Conservation (phyloP, 352 stramenopile species). For the Phytophthora litchii region DNA sequence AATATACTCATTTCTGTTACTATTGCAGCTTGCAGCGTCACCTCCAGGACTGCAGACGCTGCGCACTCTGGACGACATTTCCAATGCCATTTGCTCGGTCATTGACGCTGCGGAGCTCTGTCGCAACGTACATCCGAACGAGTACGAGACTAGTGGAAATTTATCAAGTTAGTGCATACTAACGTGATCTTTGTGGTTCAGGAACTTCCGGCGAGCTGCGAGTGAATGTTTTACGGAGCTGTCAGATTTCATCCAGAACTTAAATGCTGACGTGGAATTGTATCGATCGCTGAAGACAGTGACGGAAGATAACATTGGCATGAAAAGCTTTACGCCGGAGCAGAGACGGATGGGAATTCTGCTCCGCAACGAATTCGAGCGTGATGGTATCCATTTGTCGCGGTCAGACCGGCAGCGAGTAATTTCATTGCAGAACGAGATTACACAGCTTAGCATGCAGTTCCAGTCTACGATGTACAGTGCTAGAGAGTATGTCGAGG, state of each 20-base stretch:
- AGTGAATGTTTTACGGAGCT: constrained; percentile 91
- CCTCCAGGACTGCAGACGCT: constrained; percentile 72
- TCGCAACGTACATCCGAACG: constrained; percentile 91
- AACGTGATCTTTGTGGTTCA: constrained; percentile 21
- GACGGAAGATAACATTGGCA: constrained; percentile 54
- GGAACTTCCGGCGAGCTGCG: constrained; percentile 82
- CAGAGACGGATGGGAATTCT: constrained; percentile 90
- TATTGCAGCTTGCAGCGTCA: constrained; percentile 51
- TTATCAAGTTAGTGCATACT: constrained; percentile 3
- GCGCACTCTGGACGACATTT: constrained; percentile 93
- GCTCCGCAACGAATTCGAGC: constrained; percentile 94
- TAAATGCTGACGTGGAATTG: constrained; percentile 93
- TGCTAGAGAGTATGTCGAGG: constrained; percentile 64
- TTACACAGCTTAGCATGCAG: constrained; percentile 85
- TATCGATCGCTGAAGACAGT: constrained; percentile 87
- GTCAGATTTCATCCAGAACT: constrained; percentile 94
- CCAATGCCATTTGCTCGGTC: constrained; percentile 94
- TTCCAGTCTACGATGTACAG: constrained; percentile 90
- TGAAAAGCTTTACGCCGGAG: constrained; percentile 84
- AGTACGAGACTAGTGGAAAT: constrained; percentile 44
- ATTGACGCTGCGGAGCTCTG: constrained; percentile 96
- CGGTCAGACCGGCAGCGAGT: constrained; percentile 74
- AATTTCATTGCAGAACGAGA: constrained; percentile 88
- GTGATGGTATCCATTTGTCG: constrained; percentile 94
- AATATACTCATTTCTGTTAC: constrained; percentile 6